Conservation (phyloP, 345 rosid species). For the Aegle marmelos region DNA sequence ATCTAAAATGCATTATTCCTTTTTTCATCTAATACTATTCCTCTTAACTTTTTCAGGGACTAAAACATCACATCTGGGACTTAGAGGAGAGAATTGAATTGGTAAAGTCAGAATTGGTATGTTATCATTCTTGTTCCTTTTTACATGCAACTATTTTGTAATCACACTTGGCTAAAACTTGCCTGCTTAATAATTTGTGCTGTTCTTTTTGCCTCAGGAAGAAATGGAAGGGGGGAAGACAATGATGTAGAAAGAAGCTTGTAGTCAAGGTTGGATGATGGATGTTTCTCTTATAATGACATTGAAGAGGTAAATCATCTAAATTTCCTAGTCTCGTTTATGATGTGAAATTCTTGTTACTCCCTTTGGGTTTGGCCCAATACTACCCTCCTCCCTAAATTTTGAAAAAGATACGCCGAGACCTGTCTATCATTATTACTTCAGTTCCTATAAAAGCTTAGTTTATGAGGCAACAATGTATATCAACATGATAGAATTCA, state of each 20-base stretch:
- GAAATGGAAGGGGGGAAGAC: constrained; percentile 38
- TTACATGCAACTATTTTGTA: background rate
- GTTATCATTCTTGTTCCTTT: constrained; percentile 5
- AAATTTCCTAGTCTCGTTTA: background rate
- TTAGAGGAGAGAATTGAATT: constrained; percentile 58
- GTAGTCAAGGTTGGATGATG: constrained; percentile 30
- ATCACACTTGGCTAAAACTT: background rate
- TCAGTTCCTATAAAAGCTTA: background rate
- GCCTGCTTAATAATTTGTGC: background rate
- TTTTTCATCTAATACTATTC: constrained; percentile 11
- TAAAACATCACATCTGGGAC: constrained; percentile 69
- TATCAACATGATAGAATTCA: background rate
- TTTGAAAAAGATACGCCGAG: too few species aligned
- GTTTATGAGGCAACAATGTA: background rate
- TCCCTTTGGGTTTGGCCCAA: background rate
- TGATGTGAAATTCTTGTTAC: background rate
- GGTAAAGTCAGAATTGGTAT: constrained; percentile 54
- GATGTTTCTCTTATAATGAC: constrained; percentile 32
- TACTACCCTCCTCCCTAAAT: background rate
- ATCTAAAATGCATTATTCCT: background rate
- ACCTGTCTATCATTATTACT: too few species aligned
- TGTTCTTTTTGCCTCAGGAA: constrained; percentile 35
- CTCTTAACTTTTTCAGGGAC: constrained; percentile 50
- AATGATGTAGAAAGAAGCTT: constrained; percentile 30
- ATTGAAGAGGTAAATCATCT: constrained; percentile 47